Evolutionary conservation across 1,284 basidiomycete genomes (phyloP), one percentile per base, ranked within the genome.

Genomic region (Pterulicium gracile): DNA sequence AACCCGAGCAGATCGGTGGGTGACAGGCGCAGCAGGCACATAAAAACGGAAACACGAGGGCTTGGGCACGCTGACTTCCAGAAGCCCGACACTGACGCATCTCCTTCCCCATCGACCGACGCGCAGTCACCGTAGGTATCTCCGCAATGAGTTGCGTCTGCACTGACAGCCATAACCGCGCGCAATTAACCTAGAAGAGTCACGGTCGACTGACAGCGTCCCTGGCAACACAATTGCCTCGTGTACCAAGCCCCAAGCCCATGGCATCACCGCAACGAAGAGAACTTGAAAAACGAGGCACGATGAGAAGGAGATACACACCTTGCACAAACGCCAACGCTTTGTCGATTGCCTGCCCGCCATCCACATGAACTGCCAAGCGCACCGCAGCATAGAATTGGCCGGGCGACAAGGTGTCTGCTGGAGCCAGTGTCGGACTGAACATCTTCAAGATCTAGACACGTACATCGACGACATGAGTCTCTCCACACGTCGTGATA

Each of bases 301-400:
- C 15, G 21, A 21, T 19, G 15, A 15, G 13, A 42, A 23, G 4
- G 43, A 59, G 10, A 32, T 20, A 10, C 71, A 50, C 50, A 84
- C 84, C 78, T 68, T 87, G 83, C 1, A 81, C 69, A 54, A 87
- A 87, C 0, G 79, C 82, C 24, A 85, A 67, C 10, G 65, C 66
- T 34, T 75, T 64, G 49, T 83, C 80, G 1, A 82, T 58, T 4
- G 72, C 69, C 49, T 72, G 74, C 3, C 83, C 82, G 18, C 61
- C 62, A 52, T 75, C 68, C n/a, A 69, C 72, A 52, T 88, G 83
- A 15, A 75, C 58, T 0, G 82, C 69, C 2, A 88, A 72, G 24
- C 85, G 63, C 20, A 84, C 61, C 0, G 72, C 78, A 10, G 82
- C 84, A 55, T 87, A 87, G 57, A 87, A 83, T 54, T 88, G 80